A percentile compares a stretch with the other conserved stretches of the same genome.
phyloP scores from a whole-genome alignment of 306 rosid genomes.

The Phaseolus lunatus region DNA sequence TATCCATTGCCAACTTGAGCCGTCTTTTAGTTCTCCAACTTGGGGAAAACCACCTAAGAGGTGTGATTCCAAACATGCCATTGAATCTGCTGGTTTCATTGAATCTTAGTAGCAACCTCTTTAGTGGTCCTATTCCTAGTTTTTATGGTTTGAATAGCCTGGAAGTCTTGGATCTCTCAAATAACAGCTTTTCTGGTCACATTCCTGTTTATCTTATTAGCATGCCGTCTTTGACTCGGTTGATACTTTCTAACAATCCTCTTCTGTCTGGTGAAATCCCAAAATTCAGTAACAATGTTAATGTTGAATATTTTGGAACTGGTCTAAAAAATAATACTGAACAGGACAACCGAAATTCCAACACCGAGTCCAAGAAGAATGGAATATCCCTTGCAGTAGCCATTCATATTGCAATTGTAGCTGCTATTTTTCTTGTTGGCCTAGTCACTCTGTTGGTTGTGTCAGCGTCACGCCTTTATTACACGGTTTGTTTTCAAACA shows the following conservation, averaged over 20 bases:
- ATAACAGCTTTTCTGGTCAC: conserved; percentile 68
- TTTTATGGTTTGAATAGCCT: conserved; percentile 44
- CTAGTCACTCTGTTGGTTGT: conserved; percentile 49
- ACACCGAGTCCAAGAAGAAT: conserved; percentile 36
- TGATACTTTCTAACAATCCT: conserved; percentile 66
- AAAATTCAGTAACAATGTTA: not conserved
- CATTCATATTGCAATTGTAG: conserved; percentile 57
- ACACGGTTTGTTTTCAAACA: no score
- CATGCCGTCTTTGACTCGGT: conserved; percentile 55
- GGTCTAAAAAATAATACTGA: not conserved
- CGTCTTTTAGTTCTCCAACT: conserved; percentile 72
- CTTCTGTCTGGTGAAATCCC: conserved; percentile 72
- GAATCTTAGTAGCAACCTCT: conserved; percentile 80
- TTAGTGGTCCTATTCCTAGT: conserved; percentile 62
- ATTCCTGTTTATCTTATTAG: conserved; percentile 50
- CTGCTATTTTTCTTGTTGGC: conserved; percentile 55
- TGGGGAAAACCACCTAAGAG: conserved; percentile 64
- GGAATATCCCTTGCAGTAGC: conserved; percentile 44
- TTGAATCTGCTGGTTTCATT: conserved; percentile 56
- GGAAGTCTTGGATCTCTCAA: conserved; percentile 84
- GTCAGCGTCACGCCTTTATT: no score
- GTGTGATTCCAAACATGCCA: conserved; percentile 76
- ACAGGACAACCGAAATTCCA: not conserved
- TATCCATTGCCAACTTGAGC: conserved; percentile 38
- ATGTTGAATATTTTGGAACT: conserved; percentile 43